phyloP scores from a whole-genome alignment of 257 asterid species.

The Nicotiana tomentosiformis region DNA sequence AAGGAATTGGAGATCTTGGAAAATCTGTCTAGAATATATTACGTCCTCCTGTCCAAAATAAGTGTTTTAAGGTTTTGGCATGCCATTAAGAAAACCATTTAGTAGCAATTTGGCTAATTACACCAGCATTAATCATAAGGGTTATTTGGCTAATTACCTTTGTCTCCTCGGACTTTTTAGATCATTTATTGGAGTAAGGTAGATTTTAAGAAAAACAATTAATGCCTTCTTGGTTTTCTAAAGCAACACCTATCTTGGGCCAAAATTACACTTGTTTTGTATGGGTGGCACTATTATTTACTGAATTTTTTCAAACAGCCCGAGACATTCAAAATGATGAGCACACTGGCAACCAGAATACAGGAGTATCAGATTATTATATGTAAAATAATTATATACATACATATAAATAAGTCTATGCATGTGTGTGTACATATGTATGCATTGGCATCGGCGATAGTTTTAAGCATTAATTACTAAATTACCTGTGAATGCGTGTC shows the following conservation, averaged over 20 bases:
- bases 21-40: neutral
- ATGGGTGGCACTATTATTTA: neutral
- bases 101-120: neutral
- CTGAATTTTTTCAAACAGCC: neutral
- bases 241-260: neutral
- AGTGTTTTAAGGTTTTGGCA: neutral
- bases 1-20: neutral
- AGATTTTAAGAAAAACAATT: neutral
- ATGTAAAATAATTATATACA: no score
- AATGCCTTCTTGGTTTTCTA: neutral
- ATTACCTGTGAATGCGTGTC: no score
- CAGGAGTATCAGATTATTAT: no score
- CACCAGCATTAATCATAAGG: neutral
- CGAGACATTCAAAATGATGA: no score
- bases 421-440: no score
- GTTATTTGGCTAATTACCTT: neutral
- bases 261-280: neutral
- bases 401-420: no score
- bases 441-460: no score
- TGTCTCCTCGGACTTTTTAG: neutral
- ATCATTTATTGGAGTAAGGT: neutral
- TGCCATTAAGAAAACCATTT: neutral
- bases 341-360: no score
- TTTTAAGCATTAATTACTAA: no score
- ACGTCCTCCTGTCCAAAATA: neutral